Percentiles rank a stretch among this genome's conserved stretches.
Conservation (phyloP, 2,329 filamentous ascomycete species). For the Sclerotinia borealis region DNA sequence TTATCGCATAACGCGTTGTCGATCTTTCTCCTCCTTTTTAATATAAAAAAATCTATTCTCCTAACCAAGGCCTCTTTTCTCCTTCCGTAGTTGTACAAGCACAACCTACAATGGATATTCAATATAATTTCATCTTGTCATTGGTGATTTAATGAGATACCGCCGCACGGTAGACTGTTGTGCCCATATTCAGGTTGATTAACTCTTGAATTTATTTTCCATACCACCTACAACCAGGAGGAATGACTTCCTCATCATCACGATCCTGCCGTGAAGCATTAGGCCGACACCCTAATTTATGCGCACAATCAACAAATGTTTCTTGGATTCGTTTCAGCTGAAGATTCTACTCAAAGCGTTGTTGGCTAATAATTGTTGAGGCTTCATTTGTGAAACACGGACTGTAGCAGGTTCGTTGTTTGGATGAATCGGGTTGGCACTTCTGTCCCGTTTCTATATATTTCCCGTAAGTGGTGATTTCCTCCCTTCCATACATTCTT, state of each 20-base stretch:
- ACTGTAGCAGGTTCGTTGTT: slow-evolving; percentile 4
- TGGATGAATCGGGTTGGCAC: slow-evolving; percentile 3
- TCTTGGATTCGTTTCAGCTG: not conserved
- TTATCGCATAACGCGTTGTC: not conserved
- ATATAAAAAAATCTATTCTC: not conserved
- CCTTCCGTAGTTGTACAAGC: not conserved
- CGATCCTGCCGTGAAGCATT: not conserved
- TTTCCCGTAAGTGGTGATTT: not conserved
- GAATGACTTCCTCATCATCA: not conserved
- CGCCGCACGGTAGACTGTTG: not conserved
- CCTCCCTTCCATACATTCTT: not conserved
- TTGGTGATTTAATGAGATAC: not conserved
- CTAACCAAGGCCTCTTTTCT: not conserved
- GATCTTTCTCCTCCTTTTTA: not conserved
- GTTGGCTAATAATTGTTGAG: not conserved
- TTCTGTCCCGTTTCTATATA: not conserved
- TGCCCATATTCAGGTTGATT: not conserved
- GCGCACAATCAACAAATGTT: not conserved
- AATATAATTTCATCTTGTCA: not conserved
- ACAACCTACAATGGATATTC: not conserved
- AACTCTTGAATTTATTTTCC: not conserved
- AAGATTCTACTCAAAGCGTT: not conserved
- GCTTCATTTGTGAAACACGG: not conserved
- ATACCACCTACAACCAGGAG: not conserved
- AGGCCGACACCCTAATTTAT: not conserved